Percentiles rank a stretch among this genome's conserved stretches.
These are phyloP conservation scores for Suhomyces yuchorum DNA, from an alignment of 1,139 yeast genomes.

Conservation along the genomic window DNA sequence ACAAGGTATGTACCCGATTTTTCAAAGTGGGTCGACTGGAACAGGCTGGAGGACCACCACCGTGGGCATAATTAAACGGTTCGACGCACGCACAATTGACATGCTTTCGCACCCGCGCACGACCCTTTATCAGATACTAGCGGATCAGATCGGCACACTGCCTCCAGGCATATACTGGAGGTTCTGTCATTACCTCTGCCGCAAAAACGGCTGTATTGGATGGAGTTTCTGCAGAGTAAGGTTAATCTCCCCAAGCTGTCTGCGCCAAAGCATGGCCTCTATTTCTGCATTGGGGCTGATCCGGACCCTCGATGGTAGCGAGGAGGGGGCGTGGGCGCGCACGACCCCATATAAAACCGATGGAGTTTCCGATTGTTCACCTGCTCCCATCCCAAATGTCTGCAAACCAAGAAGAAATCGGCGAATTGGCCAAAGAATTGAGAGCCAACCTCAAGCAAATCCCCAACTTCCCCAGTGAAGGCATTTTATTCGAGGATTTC, in stretches of 20 bases:
- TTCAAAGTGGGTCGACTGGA: too few species aligned
- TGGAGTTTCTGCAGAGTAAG: too few species aligned
- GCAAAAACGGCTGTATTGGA: too few species aligned
- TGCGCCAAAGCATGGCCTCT: too few species aligned
- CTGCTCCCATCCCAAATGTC: constrained; percentile 5
- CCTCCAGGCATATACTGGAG: background rate
- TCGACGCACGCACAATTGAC: background rate
- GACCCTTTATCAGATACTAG: background rate
- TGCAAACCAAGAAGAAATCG: constrained; percentile 28
- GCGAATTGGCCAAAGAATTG: constrained; percentile 57
- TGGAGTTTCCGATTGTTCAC: background rate
- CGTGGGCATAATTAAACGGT: too few species aligned
- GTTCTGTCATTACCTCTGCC: too few species aligned
- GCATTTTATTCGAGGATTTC: constrained; percentile 94
- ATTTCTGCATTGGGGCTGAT: background rate
- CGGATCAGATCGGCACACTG: background rate
- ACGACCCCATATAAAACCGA: constrained; percentile 1
- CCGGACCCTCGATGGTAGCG: background rate
- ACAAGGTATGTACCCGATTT: too few species aligned
- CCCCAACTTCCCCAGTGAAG: constrained; percentile 91
- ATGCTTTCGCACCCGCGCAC: background rate
- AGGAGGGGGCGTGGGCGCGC: constrained; percentile 1
- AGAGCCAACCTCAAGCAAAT: constrained; percentile 72
- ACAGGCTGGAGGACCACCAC: too few species aligned
- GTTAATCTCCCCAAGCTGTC: too few species aligned